These are phyloP conservation scores for Cladophialophora exuberans DNA, from an alignment of 2,329 filamentous ascomycete genomes.

Conservation along the genomic window DNA sequence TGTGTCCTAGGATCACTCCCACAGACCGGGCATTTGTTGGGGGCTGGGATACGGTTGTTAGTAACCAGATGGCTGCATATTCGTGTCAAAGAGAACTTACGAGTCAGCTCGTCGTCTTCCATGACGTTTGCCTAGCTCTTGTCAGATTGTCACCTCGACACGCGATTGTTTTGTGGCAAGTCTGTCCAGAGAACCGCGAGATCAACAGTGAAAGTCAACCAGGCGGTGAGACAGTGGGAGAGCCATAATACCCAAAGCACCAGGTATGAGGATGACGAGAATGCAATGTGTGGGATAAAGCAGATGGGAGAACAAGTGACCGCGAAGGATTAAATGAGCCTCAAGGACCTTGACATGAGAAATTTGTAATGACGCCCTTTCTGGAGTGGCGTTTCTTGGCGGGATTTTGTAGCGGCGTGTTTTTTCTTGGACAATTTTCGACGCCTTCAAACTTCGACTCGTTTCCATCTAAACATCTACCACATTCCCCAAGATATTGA, in stretches of 20 bases:
- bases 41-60: conserved; percentile 5
- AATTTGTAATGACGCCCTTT: conserved; percentile 20
- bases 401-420: not conserved
- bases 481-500: not conserved
- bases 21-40: conserved; percentile 78
- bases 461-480: not conserved
- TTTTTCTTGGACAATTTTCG: not conserved
- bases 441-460: not conserved
- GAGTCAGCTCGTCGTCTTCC: conserved; percentile 25
- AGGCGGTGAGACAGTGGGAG: too few relatives aligned
- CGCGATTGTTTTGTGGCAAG: too few relatives aligned
- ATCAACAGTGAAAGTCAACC: too few relatives aligned
- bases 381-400: conserved; percentile 12
- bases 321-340: too few relatives aligned
- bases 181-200: too few relatives aligned
- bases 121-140: conserved; percentile 7
- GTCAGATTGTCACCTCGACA: too few relatives aligned
- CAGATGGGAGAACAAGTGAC: too few relatives aligned
- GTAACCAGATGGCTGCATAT: not conserved
- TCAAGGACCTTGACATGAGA: too few relatives aligned
- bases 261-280: too few relatives aligned
- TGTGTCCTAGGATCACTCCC: conserved; percentile 96
- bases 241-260: too few relatives aligned
- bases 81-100: conserved; percentile 4
- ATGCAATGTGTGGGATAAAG: too few relatives aligned